Evolutionary conservation across 805 yeast species (phyloP).

Genomic region (Schwanniomyces vanrijiae): DNA sequence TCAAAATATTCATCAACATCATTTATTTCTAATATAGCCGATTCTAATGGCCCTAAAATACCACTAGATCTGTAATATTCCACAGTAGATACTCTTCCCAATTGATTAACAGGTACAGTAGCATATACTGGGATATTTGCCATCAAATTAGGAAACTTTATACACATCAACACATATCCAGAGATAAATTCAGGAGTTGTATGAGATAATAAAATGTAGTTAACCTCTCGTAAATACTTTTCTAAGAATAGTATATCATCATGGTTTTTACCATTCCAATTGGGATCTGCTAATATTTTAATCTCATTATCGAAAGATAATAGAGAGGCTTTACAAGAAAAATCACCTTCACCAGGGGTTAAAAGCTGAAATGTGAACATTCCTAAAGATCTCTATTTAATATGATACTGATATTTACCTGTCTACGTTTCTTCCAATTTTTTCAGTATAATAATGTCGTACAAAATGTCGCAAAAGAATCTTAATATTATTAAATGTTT

Average conservation of each 20-base stretch:
- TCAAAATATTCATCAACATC: slow-evolving; percentile 85
- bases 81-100: slow-evolving; percentile 84
- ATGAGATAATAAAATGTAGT: slow-evolving; percentile 80
- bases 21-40: slow-evolving; percentile 57
- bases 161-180: slow-evolving; percentile 68
- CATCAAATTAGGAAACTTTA: slow-evolving; percentile 53
- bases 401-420: not conserved
- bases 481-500: not conserved
- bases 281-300: slow-evolving; percentile 67
- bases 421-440: not conserved
- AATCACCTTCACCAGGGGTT: slow-evolving; percentile 25
- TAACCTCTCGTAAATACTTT: slow-evolving; percentile 44
- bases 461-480: not conserved
- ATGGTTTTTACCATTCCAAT: slow-evolving; percentile 60
- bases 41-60: slow-evolving; percentile 66
- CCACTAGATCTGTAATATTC: slow-evolving; percentile 78
- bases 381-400: not conserved
- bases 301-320: slow-evolving; percentile 56
- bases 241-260: slow-evolving; percentile 35
- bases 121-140: slow-evolving; percentile 75
- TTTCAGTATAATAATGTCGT: not conserved
- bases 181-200: slow-evolving; percentile 79
- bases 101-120: slow-evolving; percentile 83
- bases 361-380: slow-evolving; percentile 41
- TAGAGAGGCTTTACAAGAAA: slow-evolving; percentile 46